These are phyloP conservation scores for Chlorokybus atmophyticus DNA, from an alignment of 139 green algal species.

Conservation along the genomic window DNA sequence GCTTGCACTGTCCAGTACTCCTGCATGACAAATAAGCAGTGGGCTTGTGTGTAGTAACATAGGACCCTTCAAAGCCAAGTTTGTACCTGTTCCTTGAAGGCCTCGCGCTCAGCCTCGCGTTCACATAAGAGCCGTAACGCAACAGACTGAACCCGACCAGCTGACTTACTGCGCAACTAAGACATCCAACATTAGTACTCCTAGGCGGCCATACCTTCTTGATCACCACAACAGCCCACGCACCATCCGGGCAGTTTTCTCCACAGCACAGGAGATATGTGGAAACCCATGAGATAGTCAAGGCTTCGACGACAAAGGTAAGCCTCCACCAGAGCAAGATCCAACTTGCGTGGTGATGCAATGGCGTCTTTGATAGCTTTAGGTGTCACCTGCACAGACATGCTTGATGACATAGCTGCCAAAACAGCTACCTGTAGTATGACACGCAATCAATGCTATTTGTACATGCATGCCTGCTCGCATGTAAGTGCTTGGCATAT, in stretches of 20 bases:
- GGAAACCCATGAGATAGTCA: constrained; percentile 89
- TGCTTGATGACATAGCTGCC: too few species aligned
- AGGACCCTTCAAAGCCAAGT: not conserved
- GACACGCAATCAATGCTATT: too few species aligned
- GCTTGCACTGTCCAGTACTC: constrained; percentile 24
- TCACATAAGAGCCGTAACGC: constrained; percentile 72
- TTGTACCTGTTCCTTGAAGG: constrained; percentile 46
- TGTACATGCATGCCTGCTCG: too few species aligned
- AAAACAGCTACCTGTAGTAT: constrained; percentile 53
- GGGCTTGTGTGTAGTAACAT: not conserved
- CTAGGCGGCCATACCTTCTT: too few species aligned
- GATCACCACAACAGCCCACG: too few species aligned
- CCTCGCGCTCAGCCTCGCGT: constrained; percentile 53
- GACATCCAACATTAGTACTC: too few species aligned
- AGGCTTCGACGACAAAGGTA: constrained; percentile 74
- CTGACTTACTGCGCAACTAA: constrained; percentile 12
- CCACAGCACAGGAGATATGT: constrained; percentile 80
- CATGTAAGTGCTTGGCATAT: too few species aligned
- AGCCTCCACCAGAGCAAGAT: constrained; percentile 60
- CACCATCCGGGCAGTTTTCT: constrained; percentile 52
- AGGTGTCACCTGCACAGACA: too few species aligned
- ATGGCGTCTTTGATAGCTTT: too few species aligned
- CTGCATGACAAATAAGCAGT: not conserved
- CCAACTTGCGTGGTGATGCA: constrained; percentile 39
- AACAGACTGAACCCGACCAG: constrained; percentile 72